Conservation (phyloP, 139 green algal genomes). For the Zygnema circumcarinatum region DNA sequence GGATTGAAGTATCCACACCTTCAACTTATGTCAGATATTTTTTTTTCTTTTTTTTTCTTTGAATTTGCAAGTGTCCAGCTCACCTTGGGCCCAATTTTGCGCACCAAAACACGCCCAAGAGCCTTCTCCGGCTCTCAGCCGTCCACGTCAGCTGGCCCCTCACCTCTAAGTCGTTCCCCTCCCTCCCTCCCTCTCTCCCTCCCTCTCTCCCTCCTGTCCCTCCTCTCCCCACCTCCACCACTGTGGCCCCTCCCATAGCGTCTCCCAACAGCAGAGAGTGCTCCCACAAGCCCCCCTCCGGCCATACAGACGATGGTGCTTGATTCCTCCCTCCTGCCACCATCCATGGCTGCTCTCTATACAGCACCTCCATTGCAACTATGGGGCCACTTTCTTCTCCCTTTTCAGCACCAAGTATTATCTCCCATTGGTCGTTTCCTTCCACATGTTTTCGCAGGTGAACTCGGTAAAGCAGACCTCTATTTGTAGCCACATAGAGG, state of each 20-base stretch:
- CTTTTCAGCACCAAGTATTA: background rate
- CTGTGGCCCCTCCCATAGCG: slow-evolving; percentile 23
- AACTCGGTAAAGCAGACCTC: slow-evolving; percentile 9
- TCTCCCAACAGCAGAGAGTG: slow-evolving; percentile 32
- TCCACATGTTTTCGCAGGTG: background rate
- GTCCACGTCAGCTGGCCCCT: slow-evolving; percentile 8
- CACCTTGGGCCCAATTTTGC: slow-evolving; percentile 22
- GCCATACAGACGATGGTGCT: background rate
- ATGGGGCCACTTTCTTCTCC: background rate
- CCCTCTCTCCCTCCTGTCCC: background rate
- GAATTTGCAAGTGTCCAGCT: too few species aligned
- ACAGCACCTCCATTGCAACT: slow-evolving; percentile 9
- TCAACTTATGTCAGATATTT: too few species aligned
- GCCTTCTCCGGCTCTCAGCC: background rate
- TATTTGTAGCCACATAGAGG: slow-evolving; percentile 45
- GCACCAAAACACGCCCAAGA: slow-evolving; percentile 35
- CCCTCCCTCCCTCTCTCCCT: background rate
- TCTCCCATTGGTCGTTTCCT: background rate
- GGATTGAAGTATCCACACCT: too few species aligned
- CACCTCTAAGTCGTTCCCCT: background rate
- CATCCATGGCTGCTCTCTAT: background rate
- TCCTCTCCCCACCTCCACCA: background rate
- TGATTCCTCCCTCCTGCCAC: background rate
- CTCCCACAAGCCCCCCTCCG: background rate
- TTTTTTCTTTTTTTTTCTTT: too few species aligned